These are phyloP conservation scores for Aurantiochytrium sp. DNA, from an alignment of 108 stramenopile genomes.

Conservation along the genomic window DNA sequence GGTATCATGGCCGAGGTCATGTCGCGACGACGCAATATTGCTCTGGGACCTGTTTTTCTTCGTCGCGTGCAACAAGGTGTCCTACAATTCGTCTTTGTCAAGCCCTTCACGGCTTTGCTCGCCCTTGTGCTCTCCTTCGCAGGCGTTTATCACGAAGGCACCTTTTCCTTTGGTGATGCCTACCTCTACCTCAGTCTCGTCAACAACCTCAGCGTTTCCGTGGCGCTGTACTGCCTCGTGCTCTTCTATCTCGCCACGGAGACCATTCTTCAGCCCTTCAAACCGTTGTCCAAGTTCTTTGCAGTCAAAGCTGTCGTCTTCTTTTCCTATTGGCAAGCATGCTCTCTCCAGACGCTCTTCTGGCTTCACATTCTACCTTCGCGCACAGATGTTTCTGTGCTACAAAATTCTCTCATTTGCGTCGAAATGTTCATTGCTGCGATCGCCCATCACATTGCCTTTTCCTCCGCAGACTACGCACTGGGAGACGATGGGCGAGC, in stretches of 20 bases:
- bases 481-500: neutral
- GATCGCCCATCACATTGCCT: constrained; percentile 76
- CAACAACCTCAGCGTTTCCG: constrained; percentile 44
- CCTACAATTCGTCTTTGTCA: constrained; percentile 44
- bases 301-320: constrained; percentile 49
- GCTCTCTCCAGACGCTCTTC: constrained; percentile 38
- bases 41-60: neutral
- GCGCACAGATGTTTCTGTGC: constrained; percentile 30
- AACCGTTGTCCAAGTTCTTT: constrained; percentile 41
- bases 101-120: constrained; percentile 41
- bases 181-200: constrained; percentile 14
- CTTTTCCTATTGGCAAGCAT: constrained; percentile 52
- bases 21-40: neutral
- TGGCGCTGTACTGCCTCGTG: constrained; percentile 48
- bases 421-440: constrained; percentile 88
- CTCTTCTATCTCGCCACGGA: constrained; percentile 45
- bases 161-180: neutral
- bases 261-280: constrained; percentile 31
- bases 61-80: constrained; percentile 4
- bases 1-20: neutral
- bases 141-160: constrained; percentile 26
- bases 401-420: constrained; percentile 83
- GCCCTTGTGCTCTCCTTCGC: constrained; percentile 21
- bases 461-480: constrained; percentile 73
- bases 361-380: constrained; percentile 20